Evolutionary conservation across 345 rosid genomes (phyloP), one percentile per base, ranked within the genome.

Genomic region (Hibiscus tridactylites): DNA sequence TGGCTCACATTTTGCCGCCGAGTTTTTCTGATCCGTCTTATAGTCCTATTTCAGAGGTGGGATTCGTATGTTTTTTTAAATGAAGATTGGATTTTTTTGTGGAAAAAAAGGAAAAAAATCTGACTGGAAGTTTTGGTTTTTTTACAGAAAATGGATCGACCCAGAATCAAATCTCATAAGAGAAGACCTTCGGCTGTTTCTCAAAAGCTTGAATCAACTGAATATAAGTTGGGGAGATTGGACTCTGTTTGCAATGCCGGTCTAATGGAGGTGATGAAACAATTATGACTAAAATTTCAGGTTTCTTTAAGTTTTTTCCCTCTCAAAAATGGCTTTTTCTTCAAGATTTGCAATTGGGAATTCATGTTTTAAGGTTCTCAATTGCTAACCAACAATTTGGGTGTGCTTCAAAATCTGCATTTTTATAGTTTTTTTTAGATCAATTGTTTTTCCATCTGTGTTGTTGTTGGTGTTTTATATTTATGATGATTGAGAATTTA

Each of bases 1-100:
- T 82, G 64, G 61, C 82, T 1, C 29, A 62, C 63, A 68, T 71
- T 7, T 33, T 78, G 81, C 83, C 77, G 35, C 85, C 82, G 12
- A 81, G 75, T 65, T 58, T 84, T 52, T 80, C 90, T 66, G 86
- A 91, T 89, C 96, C 87, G 26, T 79, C 79, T 46, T 82, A 80
- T 3, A 88, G 81, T 61, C 86, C 85, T 4, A 28, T 76, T 74
- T 75, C 90, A 73, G 84, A 88, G 90, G 95, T 91, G 72, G 71
- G 78, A 11, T 16, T 60, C 58, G 17, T 1, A 1, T 49, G 19
- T 33, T 61, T 67, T 61, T 49, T 15, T 1, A 33, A 33, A 33
- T 33, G 5, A 1, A 46, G 50, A 9, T 46, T 46, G 4, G 11
- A 2, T 65, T 42, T 47, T 56, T 67, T 76, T 60, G 58, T 24